phyloP scores from a whole-genome alignment of 1,139 yeast species.

The Geotrichum macrosporum region DNA sequence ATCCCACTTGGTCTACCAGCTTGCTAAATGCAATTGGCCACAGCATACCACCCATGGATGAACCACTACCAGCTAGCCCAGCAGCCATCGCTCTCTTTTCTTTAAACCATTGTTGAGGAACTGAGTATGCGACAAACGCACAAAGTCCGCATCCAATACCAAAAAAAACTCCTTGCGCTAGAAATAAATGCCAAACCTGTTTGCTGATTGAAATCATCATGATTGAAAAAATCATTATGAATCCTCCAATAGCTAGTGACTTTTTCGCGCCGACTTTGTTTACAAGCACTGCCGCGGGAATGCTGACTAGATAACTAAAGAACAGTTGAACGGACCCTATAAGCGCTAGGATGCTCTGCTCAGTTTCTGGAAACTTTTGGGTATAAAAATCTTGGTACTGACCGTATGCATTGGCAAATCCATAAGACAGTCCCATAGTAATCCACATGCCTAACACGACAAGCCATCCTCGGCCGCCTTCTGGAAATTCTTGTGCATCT shows the following conservation, averaged over 20 bases:
- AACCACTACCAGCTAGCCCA: conserved; percentile 57
- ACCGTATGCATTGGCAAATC: conserved; percentile 54
- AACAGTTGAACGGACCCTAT: conserved; percentile 52
- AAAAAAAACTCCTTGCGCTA: conserved; percentile 51
- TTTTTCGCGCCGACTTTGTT: conserved; percentile 44
- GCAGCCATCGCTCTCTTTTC: conserved; percentile 53
- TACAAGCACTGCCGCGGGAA: conserved; percentile 50
- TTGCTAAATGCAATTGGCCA: conserved; percentile 46
- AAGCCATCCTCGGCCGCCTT: conserved; percentile 35
- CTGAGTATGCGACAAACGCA: conserved; percentile 30
- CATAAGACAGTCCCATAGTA: conserved; percentile 36
- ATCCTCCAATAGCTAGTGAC: conserved; percentile 43
- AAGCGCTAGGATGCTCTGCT: conserved; percentile 42
- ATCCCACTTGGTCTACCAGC: conserved; percentile 43
- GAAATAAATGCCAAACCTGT: conserved; percentile 49
- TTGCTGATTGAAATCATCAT: conserved; percentile 50
- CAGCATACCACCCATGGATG: conserved; percentile 60
- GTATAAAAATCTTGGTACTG: conserved; percentile 55
- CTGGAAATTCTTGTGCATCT: conserved; percentile 28
- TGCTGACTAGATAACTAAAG: conserved; percentile 44
- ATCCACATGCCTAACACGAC: conserved; percentile 32
- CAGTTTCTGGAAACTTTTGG: conserved; percentile 43
- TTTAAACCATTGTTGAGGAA: conserved; percentile 48
- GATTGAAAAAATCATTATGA: conserved; percentile 46
- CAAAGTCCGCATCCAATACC: conserved; percentile 46